Percentiles rank a stretch among this genome's conserved stretches.
Conservation (phyloP, 1,284 basidiomycete species). For the Cutaneotrichosporon sp. region DNA sequence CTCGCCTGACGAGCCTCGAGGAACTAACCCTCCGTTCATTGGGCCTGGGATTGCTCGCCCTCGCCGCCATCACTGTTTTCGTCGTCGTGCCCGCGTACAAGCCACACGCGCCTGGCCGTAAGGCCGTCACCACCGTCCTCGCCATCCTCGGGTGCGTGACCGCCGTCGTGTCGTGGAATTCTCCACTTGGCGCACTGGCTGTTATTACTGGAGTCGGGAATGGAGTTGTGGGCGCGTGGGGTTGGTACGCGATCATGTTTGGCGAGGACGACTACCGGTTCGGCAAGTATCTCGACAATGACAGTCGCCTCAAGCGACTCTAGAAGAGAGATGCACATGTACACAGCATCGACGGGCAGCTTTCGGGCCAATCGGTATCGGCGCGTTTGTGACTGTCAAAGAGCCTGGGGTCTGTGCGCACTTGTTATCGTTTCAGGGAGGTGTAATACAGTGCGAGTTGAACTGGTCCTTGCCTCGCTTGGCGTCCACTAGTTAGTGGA, state of each 20-base stretch:
- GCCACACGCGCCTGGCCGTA: slow-evolving; percentile 35
- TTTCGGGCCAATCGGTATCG: no score
- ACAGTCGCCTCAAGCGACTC: slow-evolving; percentile 26
- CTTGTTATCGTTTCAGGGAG: no score
- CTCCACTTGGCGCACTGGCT: slow-evolving; percentile 42
- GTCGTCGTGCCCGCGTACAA: slow-evolving; percentile 40
- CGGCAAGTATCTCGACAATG: slow-evolving; percentile 31
- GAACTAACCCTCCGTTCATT: slow-evolving; percentile 40
- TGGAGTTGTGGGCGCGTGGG: slow-evolving; percentile 44
- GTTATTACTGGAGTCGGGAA: slow-evolving; percentile 41
- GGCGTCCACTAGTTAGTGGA: no score
- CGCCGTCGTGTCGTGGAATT: slow-evolving; percentile 40
- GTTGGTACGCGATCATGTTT: slow-evolving; percentile 52
- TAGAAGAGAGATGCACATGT: slow-evolving; percentile 3
- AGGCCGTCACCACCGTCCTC: slow-evolving; percentile 37
- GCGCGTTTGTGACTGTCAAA: no score
- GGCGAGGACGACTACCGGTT: slow-evolving; percentile 36
- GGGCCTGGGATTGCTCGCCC: slow-evolving; percentile 40
- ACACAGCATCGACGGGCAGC: neutral
- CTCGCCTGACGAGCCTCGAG: slow-evolving; percentile 44
- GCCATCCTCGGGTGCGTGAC: slow-evolving; percentile 38
- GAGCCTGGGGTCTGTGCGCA: no score
- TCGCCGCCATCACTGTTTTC: slow-evolving; percentile 42
- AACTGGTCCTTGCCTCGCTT: no score
- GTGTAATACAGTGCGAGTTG: no score